phyloP scores from a whole-genome alignment of 2,329 filamentous ascomycete species.

The Hymenoscyphus albidus region DNA sequence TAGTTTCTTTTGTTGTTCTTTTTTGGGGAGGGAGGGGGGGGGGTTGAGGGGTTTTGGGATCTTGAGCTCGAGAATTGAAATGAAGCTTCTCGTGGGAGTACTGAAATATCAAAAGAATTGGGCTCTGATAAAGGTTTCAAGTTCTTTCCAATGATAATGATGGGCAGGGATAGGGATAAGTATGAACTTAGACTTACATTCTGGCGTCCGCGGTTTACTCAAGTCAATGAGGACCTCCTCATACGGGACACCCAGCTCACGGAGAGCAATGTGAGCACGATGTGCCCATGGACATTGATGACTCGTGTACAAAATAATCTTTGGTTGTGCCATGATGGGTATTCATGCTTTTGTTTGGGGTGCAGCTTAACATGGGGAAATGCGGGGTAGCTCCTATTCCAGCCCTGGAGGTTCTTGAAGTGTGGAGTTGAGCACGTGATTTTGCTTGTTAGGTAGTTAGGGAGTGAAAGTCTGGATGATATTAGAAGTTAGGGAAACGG shows the following conservation, averaged over 20 bases:
- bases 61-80: neutral
- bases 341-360: neutral
- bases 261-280: slow-evolving; percentile 67
- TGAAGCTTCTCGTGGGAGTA: neutral
- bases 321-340: slow-evolving; percentile 12
- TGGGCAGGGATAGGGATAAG: neutral
- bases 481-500: neutral
- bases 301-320: slow-evolving; percentile 67
- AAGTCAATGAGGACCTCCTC: slow-evolving; percentile 74
- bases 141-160: neutral
- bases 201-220: slow-evolving; percentile 57
- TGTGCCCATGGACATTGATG: slow-evolving; percentile 70
- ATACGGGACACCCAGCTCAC: slow-evolving; percentile 61
- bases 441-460: neutral
- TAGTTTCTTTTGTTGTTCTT: neutral
- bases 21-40: too few relatives aligned
- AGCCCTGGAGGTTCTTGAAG: neutral
- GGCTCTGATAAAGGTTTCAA: neutral
- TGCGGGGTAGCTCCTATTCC: neutral
- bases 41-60: too few relatives aligned
- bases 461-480: neutral
- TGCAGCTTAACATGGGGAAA: neutral
- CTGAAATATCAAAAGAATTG: neutral
- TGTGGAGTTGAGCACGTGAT: slow-evolving; percentile 1
- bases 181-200: neutral